Evolutionary conservation across 2,329 filamentous ascomycete species (phyloP), one percentile per base, ranked within the genome.

Genomic region (Aureobasidium lini): DNA sequence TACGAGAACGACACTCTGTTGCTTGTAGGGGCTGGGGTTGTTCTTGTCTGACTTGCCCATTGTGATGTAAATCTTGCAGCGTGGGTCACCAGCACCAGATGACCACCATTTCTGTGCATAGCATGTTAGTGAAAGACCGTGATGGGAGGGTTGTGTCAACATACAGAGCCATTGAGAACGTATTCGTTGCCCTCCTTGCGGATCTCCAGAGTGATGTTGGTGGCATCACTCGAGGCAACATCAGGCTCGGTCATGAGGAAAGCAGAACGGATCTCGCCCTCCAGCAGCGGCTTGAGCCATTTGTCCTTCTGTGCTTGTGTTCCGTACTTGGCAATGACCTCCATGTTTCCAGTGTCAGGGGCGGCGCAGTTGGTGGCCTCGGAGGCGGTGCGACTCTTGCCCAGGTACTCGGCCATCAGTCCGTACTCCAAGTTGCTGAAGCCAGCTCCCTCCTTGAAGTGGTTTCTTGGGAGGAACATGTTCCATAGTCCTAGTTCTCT

Each of bases 351-450:
- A 6, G 77, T 79, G 42, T 79, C 76, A 16, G 77, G 78, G 2
- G 78, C 78, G 57, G 69, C 65, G 61, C 71, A 73, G 72, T 99
- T 97, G 60, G 86, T 95, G 5, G 94, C 94, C 77, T 97, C 93
- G 7, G 88, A 90, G 10, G 91, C 94, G 63, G 85, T 80, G 70
- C 83, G 81, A 66, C 89, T 95, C 78, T 90, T 93, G 64, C 94
- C 94, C 67, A 97, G 79, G 77, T 90, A 89, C 78, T 99, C 94
- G 16, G 94, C 94, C 92, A 97, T 99, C 68, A 99, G 78, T 11
- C 92, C 94, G 71, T 99, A 99, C 76, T 99, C 94, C 63, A 99
- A 80, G 75, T 97, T 99, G 62, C 86, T 90, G 78, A 90, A 96
- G 36, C 94, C 94, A 28, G 93, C 91, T 1, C 91, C 95, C 77